Evolutionary conservation across 768 basidiomycete genomes (phyloP), one percentile per base, ranked within the genome.

Genomic region (Suillus luteus): DNA sequence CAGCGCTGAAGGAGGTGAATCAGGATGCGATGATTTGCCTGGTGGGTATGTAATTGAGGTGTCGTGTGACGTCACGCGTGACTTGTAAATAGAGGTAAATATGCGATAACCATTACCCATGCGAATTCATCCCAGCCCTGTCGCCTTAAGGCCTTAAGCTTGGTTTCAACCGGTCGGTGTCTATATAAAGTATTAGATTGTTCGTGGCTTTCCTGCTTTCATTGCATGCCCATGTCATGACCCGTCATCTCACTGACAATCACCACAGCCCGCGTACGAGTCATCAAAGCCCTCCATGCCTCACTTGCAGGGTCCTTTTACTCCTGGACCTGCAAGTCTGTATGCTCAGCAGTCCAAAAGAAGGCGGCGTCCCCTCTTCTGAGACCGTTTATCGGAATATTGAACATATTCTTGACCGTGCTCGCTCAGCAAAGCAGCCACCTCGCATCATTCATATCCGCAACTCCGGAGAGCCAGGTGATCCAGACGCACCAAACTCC

Each of bases 371-470:
- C 14, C 87, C 86, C 43, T 69, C 79, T 14, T 78, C 84, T 1
- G 60, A 68, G 38, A 52, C 61, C 40, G 79, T 86, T 40, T 79
- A 78, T 60, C 67, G 74, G 41, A 86, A 88, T 73, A 80, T 90
- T 70, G 66, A 72, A 2, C 67, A 65, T 31, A 79, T 89, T 69
- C 83, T 90, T 66, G 44, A 72, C 15, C 70, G 77, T 40, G 88
- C 87, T 3, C 83, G 87, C 27, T 73, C 76, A 14, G 81, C 81
- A 37, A 60, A 69, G 1, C 80, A 80, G 0, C 80, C 83, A 5
- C 86, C 85, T 7, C 79, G 79, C 15, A 88, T 90, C 74, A 78
- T 90, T 59, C 89, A 90, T 71, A 81, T 90, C 64, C 87, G 88
- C 64, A 90, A 89, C 73, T 79, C 71, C 19, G 89, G 89, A 40